These are phyloP conservation scores for Hordeum marinum DNA, from an alignment of 176 grass and related monocot species.

Conservation along the genomic window DNA sequence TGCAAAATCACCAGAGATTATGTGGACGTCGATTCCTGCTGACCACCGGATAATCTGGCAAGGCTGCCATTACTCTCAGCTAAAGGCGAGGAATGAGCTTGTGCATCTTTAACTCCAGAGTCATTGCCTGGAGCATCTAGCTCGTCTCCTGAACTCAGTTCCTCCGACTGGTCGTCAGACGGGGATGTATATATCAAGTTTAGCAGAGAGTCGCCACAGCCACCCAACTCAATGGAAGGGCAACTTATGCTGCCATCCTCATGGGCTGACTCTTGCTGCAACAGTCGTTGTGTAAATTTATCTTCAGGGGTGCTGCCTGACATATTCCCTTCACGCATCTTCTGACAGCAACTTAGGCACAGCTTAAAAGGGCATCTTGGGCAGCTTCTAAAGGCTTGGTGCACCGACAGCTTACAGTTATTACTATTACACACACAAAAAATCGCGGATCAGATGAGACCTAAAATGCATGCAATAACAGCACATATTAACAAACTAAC, in stretches of 20 bases:
- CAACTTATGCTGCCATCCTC: constrained; percentile 63
- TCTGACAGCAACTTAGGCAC: constrained; percentile 84
- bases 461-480: constrained; percentile 17
- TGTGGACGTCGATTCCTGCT: constrained; percentile 46
- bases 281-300: constrained; percentile 38
- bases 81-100: constrained; percentile 33
- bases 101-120: constrained; percentile 41
- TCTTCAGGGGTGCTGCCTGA: constrained; percentile 39
- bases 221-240: constrained; percentile 81
- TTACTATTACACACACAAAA: constrained; percentile 55
- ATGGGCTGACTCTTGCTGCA: constrained; percentile 57
- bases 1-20: constrained; percentile 6
- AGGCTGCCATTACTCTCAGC: constrained; percentile 48
- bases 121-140: constrained; percentile 49
- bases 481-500: background rate
- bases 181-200: constrained; percentile 59
- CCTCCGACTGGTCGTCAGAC: constrained; percentile 39
- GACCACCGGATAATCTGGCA: constrained; percentile 31
- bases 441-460: background rate
- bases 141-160: constrained; percentile 44
- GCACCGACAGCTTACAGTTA: constrained; percentile 51
- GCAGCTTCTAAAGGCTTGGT: constrained; percentile 69
- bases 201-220: constrained; percentile 60
- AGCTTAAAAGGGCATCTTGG: constrained; percentile 73
- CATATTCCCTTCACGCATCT: constrained; percentile 49